Base-by-base conservation (phyloP, 73 alveolate genomes). In the Stentor roeselii region DNA sequence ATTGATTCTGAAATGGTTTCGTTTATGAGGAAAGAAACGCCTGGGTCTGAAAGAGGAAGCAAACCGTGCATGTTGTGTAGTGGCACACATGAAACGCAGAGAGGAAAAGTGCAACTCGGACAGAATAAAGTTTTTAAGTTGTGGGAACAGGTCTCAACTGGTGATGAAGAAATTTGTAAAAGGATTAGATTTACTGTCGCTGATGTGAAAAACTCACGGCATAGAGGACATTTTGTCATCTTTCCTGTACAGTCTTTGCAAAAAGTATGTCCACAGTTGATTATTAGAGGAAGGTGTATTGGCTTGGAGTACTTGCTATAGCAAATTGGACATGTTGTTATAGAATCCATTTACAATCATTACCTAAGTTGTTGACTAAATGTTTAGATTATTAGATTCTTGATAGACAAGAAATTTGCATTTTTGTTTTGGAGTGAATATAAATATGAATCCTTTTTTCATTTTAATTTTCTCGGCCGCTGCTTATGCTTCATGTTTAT, bases 321-420 rank as follows among this genome's bases (percentile, higher is more conserved):
- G 2, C 80, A 67, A 30, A 67, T 32, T 21, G 80, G 37, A 32
- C 80, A 67, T 21, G 80, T 67, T 0, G 80, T 67, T 34, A 67
- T 27, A 21, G 80, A 27, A 11, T 67, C 80, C 80, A 67, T 67
- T 67, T 67, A n/a, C n/a, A n/a, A n/a, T n/a, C n/a, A n/a, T n/a
- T n/a, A n/a, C n/a, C n/a, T n/a, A n/a, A n/a, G n/a, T n/a, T n/a
- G n/a, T n/a, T n/a, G n/a, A n/a, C n/a, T n/a, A n/a, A n/a, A n/a
- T n/a, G n/a, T n/a, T n/a, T n/a, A n/a, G n/a, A n/a, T n/a, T n/a
- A n/a, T n/a, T n/a, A n/a, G n/a, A n/a, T n/a, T n/a, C n/a, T n/a
- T n/a, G n/a, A n/a, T n/a, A n/a, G n/a, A n/a, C n/a, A n/a, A n/a
- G n/a, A n/a, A n/a, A n/a, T n/a, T n/a, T n/a, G n/a, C n/a, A n/a